Base-by-base conservation (phyloP, 805 yeast genomes). In the Barnettozyma californica region DNA sequence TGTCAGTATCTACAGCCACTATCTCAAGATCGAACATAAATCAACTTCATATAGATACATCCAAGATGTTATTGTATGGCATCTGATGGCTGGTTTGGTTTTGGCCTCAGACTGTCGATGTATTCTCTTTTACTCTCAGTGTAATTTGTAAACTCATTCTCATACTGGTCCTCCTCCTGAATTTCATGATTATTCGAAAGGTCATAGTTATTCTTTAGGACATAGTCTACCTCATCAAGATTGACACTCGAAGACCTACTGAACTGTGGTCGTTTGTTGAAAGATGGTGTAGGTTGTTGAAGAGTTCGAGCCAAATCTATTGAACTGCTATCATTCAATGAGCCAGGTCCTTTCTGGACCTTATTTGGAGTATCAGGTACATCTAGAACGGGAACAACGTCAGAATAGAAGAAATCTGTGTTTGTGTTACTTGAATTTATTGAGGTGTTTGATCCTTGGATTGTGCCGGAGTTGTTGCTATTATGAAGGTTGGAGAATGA, bases 91-190 rank as follows among this genome's bases (percentile, higher is more conserved):
- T 47, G 51, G 9, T 52, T 48, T 7, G 39, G 42, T 44, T 67
- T 65, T 41, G 75, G 75, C 58, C 71, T 69, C 45, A 72, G 54
- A 50, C 71, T 64, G 46, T 71, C 63, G 42, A 69, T 64, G 56
- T 64, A 75, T 23, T 68, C 69, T 53, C 69, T 65, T 53, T 70
- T 74, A 52, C 68, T 75, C 45, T 65, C 66, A 7, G 68, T 59
- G 52, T 75, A 74, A 52, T 73, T 74, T 1, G 79, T 71, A 45
- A 71, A 73, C 43, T 72, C 75, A 49, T 73, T 71, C 53, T 69
- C 74, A 48, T 71, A 71, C 49, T 69, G 74, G 52, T 70, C 75
- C 48, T 70, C 75, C 47, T 70, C 74, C n/a, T 64, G 63, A 14
- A 70, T 69, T 44, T 68, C 70, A 41, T 58, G 48, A 1, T 61